Base-by-base conservation (phyloP, 2,329 filamentous ascomycete genomes). In the Monilinia laxa region DNA sequence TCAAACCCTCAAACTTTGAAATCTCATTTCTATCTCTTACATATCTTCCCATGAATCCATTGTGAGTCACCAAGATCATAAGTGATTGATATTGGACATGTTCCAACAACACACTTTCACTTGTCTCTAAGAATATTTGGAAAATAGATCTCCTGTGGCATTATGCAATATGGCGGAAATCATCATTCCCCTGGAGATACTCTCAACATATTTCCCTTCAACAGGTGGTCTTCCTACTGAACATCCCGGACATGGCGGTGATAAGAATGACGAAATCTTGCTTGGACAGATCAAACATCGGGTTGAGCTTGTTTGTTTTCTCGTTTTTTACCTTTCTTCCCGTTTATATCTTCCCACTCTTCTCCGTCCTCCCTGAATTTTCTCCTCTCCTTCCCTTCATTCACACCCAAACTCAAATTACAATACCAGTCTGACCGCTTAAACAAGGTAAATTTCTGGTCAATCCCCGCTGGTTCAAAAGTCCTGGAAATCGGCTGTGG, bases 401-500 rank as follows among this genome's bases (percentile, higher is more conserved):
- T 45, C 14, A 45, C 18, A 45, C 1, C 42, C 12, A 45, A 4
- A 45, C 42, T 11, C 0, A 6, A 18, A 2, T 1, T 16, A 6
- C 56, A n/a, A 14, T 3, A 4, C 23, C n/a, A 7, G 12, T 4
- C 10, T 59, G 7, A 12, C 16, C 16, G 6, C 14, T 16, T 3
- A 14, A 25, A 54, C 4, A 3, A 54, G 63, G 62, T 78, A 42
- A 73, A 77, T 53, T 66, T 70, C 35, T 82, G 78, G 78, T 69
- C 71, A 31, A 76, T 81, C 64, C 25, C 66, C 1, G 74, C 77
- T 0, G 80, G 80, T 68, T 77, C 78, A 38, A 79, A 77, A 3
- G 73, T 87, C 9, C 78, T 88, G 1, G 85, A 87, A 72, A 74
- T 88, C 49, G 85, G 85, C 60, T 87, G 85, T 74, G 85, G 85